These are phyloP conservation scores for Claviceps sp. DNA, from an alignment of 2,329 filamentous ascomycete genomes.

Conservation along the genomic window DNA sequence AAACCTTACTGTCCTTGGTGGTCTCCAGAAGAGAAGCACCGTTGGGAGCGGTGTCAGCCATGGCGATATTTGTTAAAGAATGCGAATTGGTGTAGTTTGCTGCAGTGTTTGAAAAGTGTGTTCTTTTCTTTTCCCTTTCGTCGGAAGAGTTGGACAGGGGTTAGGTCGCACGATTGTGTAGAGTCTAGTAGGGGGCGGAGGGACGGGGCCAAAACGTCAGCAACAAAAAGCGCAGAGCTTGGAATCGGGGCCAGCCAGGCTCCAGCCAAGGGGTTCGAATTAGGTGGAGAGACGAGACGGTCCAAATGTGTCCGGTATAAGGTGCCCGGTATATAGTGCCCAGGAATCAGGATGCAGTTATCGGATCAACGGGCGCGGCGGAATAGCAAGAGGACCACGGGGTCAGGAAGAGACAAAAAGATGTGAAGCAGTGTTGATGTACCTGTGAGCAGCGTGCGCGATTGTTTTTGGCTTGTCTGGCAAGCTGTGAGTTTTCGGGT, in stretches of 20 bases:
- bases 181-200: constrained; percentile 4
- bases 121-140: constrained; percentile 2
- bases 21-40: constrained; percentile 31
- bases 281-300: constrained; percentile 2
- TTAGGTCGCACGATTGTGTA: constrained; percentile 4
- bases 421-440: constrained; percentile 1
- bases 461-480: not conserved
- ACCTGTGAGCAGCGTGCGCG: constrained; percentile 1
- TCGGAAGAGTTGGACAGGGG: constrained; percentile 3
- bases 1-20: constrained; percentile 41
- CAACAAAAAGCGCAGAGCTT: constrained; percentile 3
- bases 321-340: not conserved
- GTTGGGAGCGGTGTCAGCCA: constrained; percentile 29
- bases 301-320: too few species aligned
- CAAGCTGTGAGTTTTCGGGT: not conserved
- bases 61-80: constrained; percentile 3
- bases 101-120: constrained; percentile 2
- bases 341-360: not conserved
- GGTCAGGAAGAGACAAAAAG: constrained; percentile 5
- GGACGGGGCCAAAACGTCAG: constrained; percentile 5
- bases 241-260: constrained; percentile 1
- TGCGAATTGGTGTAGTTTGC: constrained; percentile 1
- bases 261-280: not conserved
- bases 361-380: not conserved
- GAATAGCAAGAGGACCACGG: not conserved